phyloP scores from a whole-genome alignment of 1,284 basidiomycete species.

The Ceratobasidium sp. region DNA sequence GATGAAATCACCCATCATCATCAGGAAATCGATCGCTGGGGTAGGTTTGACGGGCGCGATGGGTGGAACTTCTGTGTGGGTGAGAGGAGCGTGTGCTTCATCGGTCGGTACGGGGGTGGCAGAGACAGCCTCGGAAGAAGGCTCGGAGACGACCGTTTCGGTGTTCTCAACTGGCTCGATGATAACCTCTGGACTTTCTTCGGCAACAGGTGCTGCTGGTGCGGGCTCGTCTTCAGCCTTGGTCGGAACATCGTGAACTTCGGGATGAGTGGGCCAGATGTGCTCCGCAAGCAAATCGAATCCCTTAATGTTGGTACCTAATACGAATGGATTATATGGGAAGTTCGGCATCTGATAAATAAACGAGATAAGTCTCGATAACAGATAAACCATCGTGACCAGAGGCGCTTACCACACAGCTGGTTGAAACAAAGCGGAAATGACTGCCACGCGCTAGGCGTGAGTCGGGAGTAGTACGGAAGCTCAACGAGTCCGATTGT shows the following conservation, averaged over 20 bases:
- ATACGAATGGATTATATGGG: slow-evolving; percentile 64
- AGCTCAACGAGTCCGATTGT: slow-evolving; percentile 45
- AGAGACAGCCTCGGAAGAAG: slow-evolving; percentile 25
- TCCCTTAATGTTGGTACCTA: slow-evolving; percentile 62
- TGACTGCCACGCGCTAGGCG: slow-evolving; percentile 57
- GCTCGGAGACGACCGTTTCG: neutral
- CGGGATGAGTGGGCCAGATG: slow-evolving; percentile 49
- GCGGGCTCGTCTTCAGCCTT: slow-evolving; percentile 22
- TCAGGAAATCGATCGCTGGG: slow-evolving; percentile 25
- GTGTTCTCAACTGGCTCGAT: neutral
- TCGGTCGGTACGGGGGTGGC: slow-evolving; percentile 37
- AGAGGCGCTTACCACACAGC: slow-evolving; percentile 55
- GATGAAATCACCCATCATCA: slow-evolving; percentile 62
- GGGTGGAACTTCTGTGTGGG: neutral
- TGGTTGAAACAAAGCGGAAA: slow-evolving; percentile 71
- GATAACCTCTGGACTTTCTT: slow-evolving; percentile 18
- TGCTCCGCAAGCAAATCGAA: slow-evolving; percentile 71
- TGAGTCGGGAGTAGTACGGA: slow-evolving; percentile 75
- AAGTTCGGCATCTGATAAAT: slow-evolving; percentile 61
- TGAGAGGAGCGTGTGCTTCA: slow-evolving; percentile 12
- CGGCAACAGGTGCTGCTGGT: slow-evolving; percentile 32
- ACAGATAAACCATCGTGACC: neutral
- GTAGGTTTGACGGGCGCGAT: slow-evolving; percentile 13
- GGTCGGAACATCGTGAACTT: slow-evolving; percentile 16
- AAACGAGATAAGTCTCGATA: neutral